A percentile compares a stretch with the other conserved stretches of the same genome.
Conservation (phyloP, 768 basidiomycete species). For the Crepidotus variabilis region DNA sequence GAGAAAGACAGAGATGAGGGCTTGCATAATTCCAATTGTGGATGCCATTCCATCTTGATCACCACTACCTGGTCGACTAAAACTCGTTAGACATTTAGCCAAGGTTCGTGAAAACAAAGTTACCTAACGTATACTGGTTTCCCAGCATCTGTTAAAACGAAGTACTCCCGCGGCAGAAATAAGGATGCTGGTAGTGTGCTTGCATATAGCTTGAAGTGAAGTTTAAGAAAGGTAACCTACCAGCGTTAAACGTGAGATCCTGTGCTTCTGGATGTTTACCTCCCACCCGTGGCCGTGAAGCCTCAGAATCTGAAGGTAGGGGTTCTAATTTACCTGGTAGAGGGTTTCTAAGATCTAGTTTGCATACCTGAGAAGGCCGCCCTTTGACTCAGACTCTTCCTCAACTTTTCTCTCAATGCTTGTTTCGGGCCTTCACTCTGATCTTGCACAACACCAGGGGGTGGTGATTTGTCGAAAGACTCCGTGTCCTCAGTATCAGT, state of each 20-base stretch:
- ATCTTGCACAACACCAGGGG: constrained; percentile 35
- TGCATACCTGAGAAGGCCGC: constrained; percentile 44
- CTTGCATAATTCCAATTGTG: constrained; percentile 90
- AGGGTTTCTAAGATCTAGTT: background rate
- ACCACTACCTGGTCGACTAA: constrained; percentile 49
- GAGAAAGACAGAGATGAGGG: constrained; percentile 91
- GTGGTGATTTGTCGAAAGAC: constrained; percentile 32
- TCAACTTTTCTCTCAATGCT: constrained; percentile 66
- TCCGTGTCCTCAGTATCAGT: constrained; percentile 50
- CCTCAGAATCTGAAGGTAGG: constrained; percentile 21
- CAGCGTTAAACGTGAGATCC: constrained; percentile 36
- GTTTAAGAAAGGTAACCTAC: constrained; percentile 21
- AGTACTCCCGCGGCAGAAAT: constrained; percentile 74
- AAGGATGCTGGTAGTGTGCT: constrained; percentile 26
- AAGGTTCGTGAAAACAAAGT: background rate
- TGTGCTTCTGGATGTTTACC: constrained; percentile 29
- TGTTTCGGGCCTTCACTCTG: constrained; percentile 57
- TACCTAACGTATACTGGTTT: constrained; percentile 96
- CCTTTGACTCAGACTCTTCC: constrained; percentile 58
- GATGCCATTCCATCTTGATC: constrained; percentile 69
- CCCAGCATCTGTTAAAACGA: constrained; percentile 90
- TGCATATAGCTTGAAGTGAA: background rate
- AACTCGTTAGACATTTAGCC: constrained; percentile 5
- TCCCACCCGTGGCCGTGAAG: constrained; percentile 25
- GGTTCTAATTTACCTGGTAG: background rate